Percentiles rank a stretch among this genome's conserved stretches.
phyloP scores from a whole-genome alignment of 805 yeast species.

The Metschnikowia anglica region DNA sequence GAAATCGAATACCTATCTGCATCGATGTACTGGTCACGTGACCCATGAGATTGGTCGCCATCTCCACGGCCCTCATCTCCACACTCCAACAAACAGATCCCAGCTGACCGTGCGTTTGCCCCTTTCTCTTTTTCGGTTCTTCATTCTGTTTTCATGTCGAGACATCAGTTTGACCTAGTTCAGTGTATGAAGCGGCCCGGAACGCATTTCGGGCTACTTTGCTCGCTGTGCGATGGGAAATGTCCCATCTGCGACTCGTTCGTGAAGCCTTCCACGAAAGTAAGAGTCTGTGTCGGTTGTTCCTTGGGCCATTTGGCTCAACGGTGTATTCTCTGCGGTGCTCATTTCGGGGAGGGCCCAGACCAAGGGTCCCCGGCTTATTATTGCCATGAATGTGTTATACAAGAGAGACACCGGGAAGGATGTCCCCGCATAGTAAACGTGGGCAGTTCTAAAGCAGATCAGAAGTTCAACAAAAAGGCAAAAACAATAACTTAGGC shows the following conservation, averaged over 20 bases:
- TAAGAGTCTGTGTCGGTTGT: constrained; percentile 81
- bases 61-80: too few species aligned
- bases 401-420: constrained; percentile 76
- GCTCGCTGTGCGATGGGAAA: constrained; percentile 85
- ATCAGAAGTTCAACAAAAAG: constrained; percentile 25
- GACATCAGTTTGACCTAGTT: constrained; percentile 82
- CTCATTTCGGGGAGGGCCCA: constrained; percentile 53
- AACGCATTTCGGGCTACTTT: constrained; percentile 61
- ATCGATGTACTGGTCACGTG: too few species aligned
- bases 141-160: constrained; percentile 69
- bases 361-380: constrained; percentile 50
- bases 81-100: too few species aligned
- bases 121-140: too few species aligned
- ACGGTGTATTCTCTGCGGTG: constrained; percentile 79
- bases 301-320: constrained; percentile 64
- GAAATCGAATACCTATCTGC: too few species aligned
- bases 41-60: too few species aligned
- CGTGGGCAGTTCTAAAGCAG: constrained; percentile 74
- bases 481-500: background rate
- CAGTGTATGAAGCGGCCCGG: constrained; percentile 89
- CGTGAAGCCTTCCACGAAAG: constrained; percentile 67
- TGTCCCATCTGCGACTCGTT: constrained; percentile 89
- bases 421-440: constrained; percentile 89
- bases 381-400: constrained; percentile 84
- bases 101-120: too few species aligned